These are phyloP conservation scores for Pichia sp. DNA, from an alignment of 1,139 yeast species.

Conservation along the genomic window DNA sequence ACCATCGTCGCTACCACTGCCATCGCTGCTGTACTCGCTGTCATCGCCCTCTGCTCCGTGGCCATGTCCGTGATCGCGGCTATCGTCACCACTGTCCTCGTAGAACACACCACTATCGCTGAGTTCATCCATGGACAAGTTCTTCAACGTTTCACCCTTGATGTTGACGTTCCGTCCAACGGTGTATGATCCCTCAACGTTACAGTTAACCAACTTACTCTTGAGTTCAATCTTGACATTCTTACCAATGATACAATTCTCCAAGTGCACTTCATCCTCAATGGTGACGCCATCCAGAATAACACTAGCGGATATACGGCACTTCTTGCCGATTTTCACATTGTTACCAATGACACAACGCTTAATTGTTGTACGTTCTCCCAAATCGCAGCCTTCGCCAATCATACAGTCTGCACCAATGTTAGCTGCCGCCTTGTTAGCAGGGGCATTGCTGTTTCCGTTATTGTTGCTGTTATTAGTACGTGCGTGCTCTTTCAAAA, in stretches of 20 bases:
- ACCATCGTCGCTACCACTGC: conserved; percentile 2
- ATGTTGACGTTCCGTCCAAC: conserved; percentile 56
- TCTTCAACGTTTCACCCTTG: conserved; percentile 79
- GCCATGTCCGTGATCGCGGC: too few relatives aligned
- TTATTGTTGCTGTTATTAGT: conserved; percentile 21
- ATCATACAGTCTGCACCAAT: conserved; percentile 78
- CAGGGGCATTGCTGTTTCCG: conserved; percentile 27
- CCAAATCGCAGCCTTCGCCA: conserved; percentile 26
- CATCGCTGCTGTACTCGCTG: conserved; percentile 26
- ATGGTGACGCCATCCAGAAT: conserved; percentile 62
- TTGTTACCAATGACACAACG: conserved; percentile 72
- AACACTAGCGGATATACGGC: conserved; percentile 83
- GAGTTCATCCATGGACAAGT: conserved; percentile 42
- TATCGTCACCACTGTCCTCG: conserved; percentile 22
- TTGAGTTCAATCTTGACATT: conserved; percentile 54
- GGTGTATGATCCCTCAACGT: conserved; percentile 72
- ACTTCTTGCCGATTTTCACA: conserved; percentile 76
- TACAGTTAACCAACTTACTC: conserved; percentile 63
- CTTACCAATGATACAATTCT: conserved; percentile 82
- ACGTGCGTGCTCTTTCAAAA: conserved; percentile 51
- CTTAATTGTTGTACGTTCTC: conserved; percentile 69
- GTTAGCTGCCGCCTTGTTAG: conserved; percentile 62
- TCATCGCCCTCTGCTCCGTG: conserved; percentile 18
- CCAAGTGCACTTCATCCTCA: conserved; percentile 78
- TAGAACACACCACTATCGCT: conserved; percentile 28